Evolutionary conservation across 179 eudicot genomes (phyloP).

Genomic region (Carnegiea gigantea): DNA sequence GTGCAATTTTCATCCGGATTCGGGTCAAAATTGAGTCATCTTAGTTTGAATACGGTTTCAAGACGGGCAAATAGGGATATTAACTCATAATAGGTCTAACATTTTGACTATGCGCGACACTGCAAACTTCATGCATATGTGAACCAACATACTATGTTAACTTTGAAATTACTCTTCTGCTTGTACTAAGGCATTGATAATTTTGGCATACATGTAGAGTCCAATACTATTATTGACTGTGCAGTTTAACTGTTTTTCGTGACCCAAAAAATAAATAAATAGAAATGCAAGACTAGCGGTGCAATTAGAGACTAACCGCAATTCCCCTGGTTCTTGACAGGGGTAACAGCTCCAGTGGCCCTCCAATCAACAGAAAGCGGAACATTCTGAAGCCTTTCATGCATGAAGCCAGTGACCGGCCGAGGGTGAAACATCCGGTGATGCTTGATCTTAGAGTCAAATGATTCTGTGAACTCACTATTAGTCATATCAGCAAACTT

Average conservation of each 20-base stretch:
- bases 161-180: too few relatives aligned
- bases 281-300: background rate
- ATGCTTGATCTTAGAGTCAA: constrained; percentile 59
- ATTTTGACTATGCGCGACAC: too few relatives aligned
- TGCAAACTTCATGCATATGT: background rate
- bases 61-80: too few relatives aligned
- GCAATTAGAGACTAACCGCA: constrained; percentile 48
- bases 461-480: constrained; percentile 51
- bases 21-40: too few relatives aligned
- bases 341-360: constrained; percentile 65
- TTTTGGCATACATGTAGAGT: background rate
- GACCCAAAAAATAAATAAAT: background rate
- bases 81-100: too few relatives aligned
- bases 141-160: background rate
- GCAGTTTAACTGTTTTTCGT: too few relatives aligned
- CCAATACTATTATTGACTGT: background rate
- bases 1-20: too few relatives aligned
- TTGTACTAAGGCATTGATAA: too few relatives aligned
- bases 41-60: too few relatives aligned
- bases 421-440: constrained; percentile 48
- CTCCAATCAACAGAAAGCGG: constrained; percentile 79
- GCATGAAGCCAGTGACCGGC: constrained; percentile 40
- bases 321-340: constrained; percentile 63
- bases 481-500: constrained; percentile 67
- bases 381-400: constrained; percentile 37